Evolutionary conservation across 1,284 basidiomycete genomes (phyloP), one percentile per base, ranked within the genome.

Genomic region (Moesziomyces sp.): DNA sequence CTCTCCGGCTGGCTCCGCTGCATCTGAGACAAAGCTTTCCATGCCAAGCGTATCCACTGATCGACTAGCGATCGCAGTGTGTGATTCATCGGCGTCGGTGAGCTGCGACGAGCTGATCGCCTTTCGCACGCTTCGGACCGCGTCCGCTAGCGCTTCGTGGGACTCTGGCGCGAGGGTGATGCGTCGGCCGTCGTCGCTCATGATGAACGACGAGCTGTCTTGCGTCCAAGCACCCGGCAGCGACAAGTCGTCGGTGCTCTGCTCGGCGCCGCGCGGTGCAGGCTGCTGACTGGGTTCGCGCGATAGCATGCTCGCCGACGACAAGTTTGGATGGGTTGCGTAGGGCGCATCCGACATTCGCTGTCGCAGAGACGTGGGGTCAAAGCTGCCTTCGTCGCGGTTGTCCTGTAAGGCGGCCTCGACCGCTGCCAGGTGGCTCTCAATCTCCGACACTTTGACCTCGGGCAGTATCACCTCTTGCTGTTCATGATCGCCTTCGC

Each of bases 21-120:
- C 54, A 11, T 70, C 72, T 23, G 67, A 61, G 16, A 59, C 51
- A 30, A 59, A 54, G 38, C 62, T 66, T 16, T 68, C 59, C 53
- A 48, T 59, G 24, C 59, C 61, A 2, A 69, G 53, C 11, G 61
- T 64, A 14, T 65, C 71, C 16, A 64, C 54, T 2, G 61, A 65
- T 45, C 55, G 53, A 40, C 47, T 40, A 1, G 67, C 49, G 5
- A 64, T 34, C 13, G 60, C 56, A 14, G 56, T 53, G 11, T 30
- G 23, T 16, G 67, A 38, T 2, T 53, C 57, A 24, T 63, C 57
- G 3, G 43, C 40, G 5, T 61, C 58, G 16, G 48, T 61, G 23
- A 74, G 66, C 38, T 74, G 72, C 45, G 72, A 74, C 24, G 62
- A 70, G 61, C 72, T 74, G 62, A 76, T 76, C 11, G 74, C 64